Evolutionary conservation across 768 basidiomycete genomes (phyloP).

Genomic region (Dacryopinax primogenitus): DNA sequence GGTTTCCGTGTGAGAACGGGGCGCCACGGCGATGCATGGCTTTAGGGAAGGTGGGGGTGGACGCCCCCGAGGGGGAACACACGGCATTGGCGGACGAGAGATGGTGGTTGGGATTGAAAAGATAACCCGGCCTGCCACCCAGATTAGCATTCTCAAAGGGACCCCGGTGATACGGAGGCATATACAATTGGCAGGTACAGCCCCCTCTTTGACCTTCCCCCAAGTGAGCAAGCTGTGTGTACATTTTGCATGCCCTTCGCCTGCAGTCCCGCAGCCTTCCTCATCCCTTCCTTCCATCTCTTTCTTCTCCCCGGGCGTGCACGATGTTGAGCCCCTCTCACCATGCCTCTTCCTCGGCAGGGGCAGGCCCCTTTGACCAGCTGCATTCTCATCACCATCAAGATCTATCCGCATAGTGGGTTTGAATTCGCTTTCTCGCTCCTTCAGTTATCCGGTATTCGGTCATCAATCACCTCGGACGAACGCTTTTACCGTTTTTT

Average conservation of each 20-base stretch:
- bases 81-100: neutral
- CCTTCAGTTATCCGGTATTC: slow-evolving; percentile 1
- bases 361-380: neutral
- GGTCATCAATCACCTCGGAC: slow-evolving; percentile 7
- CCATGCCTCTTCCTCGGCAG: slow-evolving; percentile 4
- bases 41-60: neutral
- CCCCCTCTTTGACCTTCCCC: slow-evolving; percentile 7
- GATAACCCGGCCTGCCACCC: neutral
- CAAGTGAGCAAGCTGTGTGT: too few species aligned
- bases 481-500: slow-evolving; percentile 7
- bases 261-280: neutral
- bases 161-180: slow-evolving; percentile 5
- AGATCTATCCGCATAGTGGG: slow-evolving; percentile 4
- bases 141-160: slow-evolving; percentile 1
- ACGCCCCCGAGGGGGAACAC: neutral
- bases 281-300: neutral
- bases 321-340: neutral
- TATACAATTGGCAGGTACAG: slow-evolving; percentile 9
- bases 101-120: neutral
- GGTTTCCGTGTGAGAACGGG: too few species aligned
- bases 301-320: neutral
- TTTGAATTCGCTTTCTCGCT: neutral
- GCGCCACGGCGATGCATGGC: too few species aligned
- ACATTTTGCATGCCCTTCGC: too few species aligned
- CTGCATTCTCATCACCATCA: slow-evolving; percentile 3